These are phyloP conservation scores for Colletotrichum sp. DNA, from an alignment of 2,329 filamentous ascomycete species.

Conservation along the genomic window DNA sequence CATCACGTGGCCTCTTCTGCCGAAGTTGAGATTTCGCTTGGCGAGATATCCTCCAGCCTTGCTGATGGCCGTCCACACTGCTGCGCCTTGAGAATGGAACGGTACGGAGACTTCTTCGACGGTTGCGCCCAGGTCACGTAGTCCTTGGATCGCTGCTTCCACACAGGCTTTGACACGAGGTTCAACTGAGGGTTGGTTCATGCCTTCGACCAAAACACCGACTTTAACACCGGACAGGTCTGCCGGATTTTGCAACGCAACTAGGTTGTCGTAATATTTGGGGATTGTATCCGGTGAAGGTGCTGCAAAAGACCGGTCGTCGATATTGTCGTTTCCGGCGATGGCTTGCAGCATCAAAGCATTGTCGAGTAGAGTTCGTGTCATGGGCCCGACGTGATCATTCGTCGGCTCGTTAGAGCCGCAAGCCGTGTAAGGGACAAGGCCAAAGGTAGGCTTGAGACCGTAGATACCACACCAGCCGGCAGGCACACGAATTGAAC, in stretches of 20 bases:
- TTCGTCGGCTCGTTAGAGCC: slow-evolving; percentile 44
- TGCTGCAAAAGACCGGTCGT: background rate
- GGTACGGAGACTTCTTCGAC: slow-evolving; percentile 52
- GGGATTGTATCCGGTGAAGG: background rate
- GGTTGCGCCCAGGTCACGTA: slow-evolving; percentile 45
- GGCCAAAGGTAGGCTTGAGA: slow-evolving; percentile 43
- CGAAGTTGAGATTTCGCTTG: slow-evolving; percentile 1
- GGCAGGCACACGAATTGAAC: slow-evolving; percentile 35
- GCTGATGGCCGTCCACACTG: slow-evolving; percentile 49
- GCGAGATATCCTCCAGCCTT: slow-evolving; percentile 1
- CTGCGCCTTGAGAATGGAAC: slow-evolving; percentile 49
- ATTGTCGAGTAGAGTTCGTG: slow-evolving; percentile 42
- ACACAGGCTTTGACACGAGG: slow-evolving; percentile 31
- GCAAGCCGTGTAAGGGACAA: slow-evolving; percentile 50
- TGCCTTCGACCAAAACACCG: slow-evolving; percentile 33
- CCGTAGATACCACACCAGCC: slow-evolving; percentile 36
- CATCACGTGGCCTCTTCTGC: slow-evolving; percentile 22
- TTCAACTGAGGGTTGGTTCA: background rate
- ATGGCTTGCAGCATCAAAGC: slow-evolving; percentile 42
- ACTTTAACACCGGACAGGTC: background rate
- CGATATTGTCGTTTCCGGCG: slow-evolving; percentile 49
- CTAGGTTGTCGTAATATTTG: background rate
- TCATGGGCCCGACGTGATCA: slow-evolving; percentile 50
- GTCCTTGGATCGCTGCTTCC: slow-evolving; percentile 36
- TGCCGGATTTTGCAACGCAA: background rate